These are phyloP conservation scores for Penicillium fimorum DNA, from an alignment of 495 filamentous ascomycete genomes.

Conservation along the genomic window DNA sequence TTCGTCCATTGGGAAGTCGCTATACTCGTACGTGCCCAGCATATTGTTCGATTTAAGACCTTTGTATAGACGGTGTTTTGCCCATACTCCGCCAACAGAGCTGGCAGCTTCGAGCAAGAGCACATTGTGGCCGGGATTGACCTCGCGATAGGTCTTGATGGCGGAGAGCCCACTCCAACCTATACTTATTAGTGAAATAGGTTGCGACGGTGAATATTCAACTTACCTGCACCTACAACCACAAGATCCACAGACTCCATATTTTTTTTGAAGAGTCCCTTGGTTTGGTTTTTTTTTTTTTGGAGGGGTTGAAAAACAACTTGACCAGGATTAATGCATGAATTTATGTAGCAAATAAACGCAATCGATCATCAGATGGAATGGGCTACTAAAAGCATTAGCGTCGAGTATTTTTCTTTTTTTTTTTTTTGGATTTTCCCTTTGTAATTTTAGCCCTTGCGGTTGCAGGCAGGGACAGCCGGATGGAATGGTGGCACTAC, in stretches of 20 bases:
- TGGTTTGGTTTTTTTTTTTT: not conserved
- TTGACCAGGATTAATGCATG: constrained; percentile 3
- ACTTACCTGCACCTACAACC: constrained; percentile 48
- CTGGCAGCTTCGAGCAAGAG: constrained; percentile 53
- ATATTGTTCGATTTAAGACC: constrained; percentile 65
- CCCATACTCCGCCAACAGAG: constrained; percentile 72
- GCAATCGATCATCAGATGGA: not conserved
- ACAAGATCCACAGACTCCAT: constrained; percentile 37
- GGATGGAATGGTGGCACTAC: not conserved
- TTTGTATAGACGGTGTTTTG: constrained; percentile 60
- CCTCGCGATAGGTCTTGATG: constrained; percentile 58
- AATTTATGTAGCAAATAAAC: constrained; percentile 10
- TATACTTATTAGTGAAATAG: constrained; percentile 18
- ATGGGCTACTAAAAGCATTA: not conserved
- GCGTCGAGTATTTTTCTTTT: not conserved
- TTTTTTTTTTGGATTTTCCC: not conserved
- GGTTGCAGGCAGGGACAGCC: not conserved
- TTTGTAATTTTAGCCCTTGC: constrained; percentile 3
- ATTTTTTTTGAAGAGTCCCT: not conserved
- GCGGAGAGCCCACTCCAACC: constrained; percentile 61
- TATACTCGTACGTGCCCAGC: constrained; percentile 66
- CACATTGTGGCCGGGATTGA: constrained; percentile 50
- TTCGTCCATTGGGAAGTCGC: constrained; percentile 70
- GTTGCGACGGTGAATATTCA: not conserved
- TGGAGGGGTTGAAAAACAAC: not conserved